Conservation (phyloP, 306 rosid species). For the Lathyrus oleraceus region DNA sequence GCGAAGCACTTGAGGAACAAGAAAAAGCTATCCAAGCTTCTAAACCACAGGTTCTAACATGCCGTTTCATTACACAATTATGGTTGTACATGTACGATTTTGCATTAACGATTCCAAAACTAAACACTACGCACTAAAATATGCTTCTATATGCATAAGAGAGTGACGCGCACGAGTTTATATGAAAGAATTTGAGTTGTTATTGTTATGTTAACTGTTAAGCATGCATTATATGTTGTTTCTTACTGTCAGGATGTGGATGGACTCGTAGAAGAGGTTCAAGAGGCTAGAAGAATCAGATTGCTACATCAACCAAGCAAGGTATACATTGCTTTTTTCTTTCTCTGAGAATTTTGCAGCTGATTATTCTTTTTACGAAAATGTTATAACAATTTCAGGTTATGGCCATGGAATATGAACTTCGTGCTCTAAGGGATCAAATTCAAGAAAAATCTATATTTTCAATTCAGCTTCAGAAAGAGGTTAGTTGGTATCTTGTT, state of each 20-base stretch:
- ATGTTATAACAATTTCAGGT: slow-evolving; percentile 54
- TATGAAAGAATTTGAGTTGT: slow-evolving; percentile 11
- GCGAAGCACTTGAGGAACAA: slow-evolving; percentile 91
- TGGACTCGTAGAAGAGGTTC: slow-evolving; percentile 86
- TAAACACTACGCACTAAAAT: slow-evolving; percentile 5
- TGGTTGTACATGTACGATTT: background rate
- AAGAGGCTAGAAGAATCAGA: slow-evolving; percentile 90
- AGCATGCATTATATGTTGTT: slow-evolving; percentile 28
- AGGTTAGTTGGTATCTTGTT: slow-evolving; percentile 55
- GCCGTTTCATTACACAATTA: slow-evolving; percentile 22
- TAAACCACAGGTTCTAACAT: slow-evolving; percentile 60
- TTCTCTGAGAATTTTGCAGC: slow-evolving; percentile 9
- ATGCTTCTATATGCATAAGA: background rate
- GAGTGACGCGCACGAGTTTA: slow-evolving; percentile 1
- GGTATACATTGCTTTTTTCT: slow-evolving; percentile 47
- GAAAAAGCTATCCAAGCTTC: slow-evolving; percentile 62
- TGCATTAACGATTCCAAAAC: slow-evolving; percentile 12
- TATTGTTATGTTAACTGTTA: slow-evolving; percentile 3
- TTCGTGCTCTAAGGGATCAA: slow-evolving; percentile 82
- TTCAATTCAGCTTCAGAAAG: slow-evolving; percentile 87
- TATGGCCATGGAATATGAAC: slow-evolving; percentile 92
- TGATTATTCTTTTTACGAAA: slow-evolving; percentile 6
- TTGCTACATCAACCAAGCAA: slow-evolving; percentile 90
- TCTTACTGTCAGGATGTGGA: slow-evolving; percentile 65
- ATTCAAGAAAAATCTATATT: slow-evolving; percentile 77